These are phyloP conservation scores for Dentiscutata heterogama DNA, from an alignment of 371 early-diverging fungal species.

Conservation along the genomic window DNA sequence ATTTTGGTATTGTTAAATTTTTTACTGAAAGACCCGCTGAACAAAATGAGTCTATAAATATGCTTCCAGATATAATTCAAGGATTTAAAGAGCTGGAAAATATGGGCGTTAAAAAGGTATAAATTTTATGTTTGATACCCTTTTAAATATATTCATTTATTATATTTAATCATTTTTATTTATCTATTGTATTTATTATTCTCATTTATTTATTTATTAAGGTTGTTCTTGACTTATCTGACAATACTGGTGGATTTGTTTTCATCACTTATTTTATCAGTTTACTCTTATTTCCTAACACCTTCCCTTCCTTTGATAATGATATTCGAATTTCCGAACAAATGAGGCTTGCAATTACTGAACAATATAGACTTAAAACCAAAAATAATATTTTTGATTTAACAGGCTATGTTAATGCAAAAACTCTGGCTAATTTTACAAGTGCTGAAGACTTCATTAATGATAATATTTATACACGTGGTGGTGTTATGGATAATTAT, in stretches of 20 bases:
- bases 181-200: too few species aligned
- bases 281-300: neutral
- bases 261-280: neutral
- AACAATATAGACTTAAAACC: neutral
- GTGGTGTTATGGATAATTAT: neutral
- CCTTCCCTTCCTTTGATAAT: neutral
- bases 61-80: neutral
- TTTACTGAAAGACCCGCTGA: too few species aligned
- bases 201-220: neutral
- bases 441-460: slow-evolving; percentile 5
- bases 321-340: neutral
- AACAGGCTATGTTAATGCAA: neutral
- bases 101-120: neutral
- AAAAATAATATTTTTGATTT: neutral
- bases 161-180: too few species aligned
- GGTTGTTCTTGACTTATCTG: slow-evolving; percentile 17
- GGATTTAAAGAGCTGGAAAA: neutral
- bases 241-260: slow-evolving; percentile 4
- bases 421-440: neutral
- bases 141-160: neutral
- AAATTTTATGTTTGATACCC: neutral
- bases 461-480: neutral
- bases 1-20: neutral
- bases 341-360: neutral
- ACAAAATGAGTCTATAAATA: neutral